phyloP scores from a whole-genome alignment of 73 alveolate genomes.

The Paramecium tetraurelia region DNA sequence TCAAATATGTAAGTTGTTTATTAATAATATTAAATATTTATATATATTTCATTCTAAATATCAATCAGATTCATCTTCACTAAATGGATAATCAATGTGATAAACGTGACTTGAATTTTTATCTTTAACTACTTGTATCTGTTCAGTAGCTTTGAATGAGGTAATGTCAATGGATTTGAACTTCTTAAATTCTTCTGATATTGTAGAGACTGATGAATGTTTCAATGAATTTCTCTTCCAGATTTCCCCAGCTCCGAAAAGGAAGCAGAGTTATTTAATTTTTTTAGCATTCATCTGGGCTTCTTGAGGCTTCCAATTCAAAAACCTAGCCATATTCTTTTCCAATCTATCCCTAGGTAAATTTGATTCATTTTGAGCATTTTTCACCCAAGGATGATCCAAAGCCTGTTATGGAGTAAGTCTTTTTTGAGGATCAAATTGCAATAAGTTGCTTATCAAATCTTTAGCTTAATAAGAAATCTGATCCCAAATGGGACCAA shows the following conservation, averaged over 20 bases:
- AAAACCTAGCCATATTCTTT: neutral
- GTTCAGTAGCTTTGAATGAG: neutral
- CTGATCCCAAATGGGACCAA: neutral
- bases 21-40: neutral
- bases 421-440: conserved; percentile 24
- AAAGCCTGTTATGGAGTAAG: conserved; percentile 24
- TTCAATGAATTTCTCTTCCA: conserved; percentile 15
- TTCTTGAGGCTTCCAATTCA: neutral
- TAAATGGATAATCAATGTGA: conserved; percentile 20
- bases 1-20: neutral
- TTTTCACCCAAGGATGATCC: neutral
- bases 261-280: neutral
- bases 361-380: neutral
- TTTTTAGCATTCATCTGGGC: neutral
- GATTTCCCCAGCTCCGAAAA: conserved; percentile 37
- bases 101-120: neutral
- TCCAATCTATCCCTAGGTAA: neutral
- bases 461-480: conserved; percentile 30
- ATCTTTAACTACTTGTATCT: neutral
- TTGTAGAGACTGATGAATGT: neutral
- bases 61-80: conserved; percentile 1
- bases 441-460: conserved; percentile 5
- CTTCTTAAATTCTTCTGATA: conserved; percentile 14
- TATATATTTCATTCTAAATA: neutral
- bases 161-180: conserved; percentile 23